phyloP scores from a whole-genome alignment of 176 grass and related monocot species.

The Thinopyrum elongatum region DNA sequence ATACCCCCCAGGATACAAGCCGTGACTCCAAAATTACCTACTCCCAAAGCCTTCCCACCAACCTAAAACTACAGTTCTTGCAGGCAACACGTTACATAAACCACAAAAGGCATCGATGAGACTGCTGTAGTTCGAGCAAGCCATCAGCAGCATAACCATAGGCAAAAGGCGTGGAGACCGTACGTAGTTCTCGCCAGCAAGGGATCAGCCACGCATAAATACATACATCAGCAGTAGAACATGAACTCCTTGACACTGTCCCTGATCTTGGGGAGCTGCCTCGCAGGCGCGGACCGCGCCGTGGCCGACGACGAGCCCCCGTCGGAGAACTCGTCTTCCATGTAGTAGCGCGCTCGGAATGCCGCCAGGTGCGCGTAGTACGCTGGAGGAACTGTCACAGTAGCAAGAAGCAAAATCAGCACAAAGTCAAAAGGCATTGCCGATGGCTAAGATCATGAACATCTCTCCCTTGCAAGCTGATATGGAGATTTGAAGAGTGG shows the following conservation, averaged over 20 bases:
- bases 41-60: too few species aligned
- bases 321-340: slow-evolving; percentile 45
- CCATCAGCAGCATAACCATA: slow-evolving; percentile 64
- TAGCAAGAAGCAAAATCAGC: neutral
- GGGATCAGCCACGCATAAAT: neutral
- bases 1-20: too few species aligned
- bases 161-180: neutral
- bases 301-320: slow-evolving; percentile 18
- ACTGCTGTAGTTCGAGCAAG: neutral
- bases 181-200: neutral
- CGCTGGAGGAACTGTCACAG: slow-evolving; percentile 61
- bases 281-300: neutral
- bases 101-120: neutral
- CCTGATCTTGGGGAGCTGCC: slow-evolving; percentile 50
- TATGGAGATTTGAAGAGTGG: neutral
- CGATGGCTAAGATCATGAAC: neutral
- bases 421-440: neutral
- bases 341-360: slow-evolving; percentile 63
- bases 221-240: slow-evolving; percentile 61
- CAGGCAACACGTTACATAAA: neutral
- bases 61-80: too few species aligned
- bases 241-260: slow-evolving; percentile 64
- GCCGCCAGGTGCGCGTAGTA: slow-evolving; percentile 82
- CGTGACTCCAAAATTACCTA: too few species aligned
- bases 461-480: neutral